phyloP scores from a whole-genome alignment of 2,329 filamentous ascomycete genomes.

The Hymenoscyphus linearis region DNA sequence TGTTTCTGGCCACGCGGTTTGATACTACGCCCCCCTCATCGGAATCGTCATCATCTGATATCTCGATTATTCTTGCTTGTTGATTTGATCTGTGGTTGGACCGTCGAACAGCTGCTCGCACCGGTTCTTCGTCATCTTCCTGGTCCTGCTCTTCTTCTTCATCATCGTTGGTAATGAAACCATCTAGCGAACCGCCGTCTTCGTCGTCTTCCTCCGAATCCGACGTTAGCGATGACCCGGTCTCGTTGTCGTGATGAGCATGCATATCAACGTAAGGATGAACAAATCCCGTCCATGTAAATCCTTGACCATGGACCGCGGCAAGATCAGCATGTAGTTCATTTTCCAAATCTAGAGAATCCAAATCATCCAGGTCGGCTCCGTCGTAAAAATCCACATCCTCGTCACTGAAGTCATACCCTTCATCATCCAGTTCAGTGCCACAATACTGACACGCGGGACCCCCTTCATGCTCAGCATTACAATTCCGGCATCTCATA shows the following conservation, averaged over 20 bases:
- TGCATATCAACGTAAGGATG: slow-evolving; percentile 5
- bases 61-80: slow-evolving; percentile 11
- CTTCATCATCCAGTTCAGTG: slow-evolving; percentile 39
- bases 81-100: neutral
- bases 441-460: slow-evolving; percentile 48
- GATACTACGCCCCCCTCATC: slow-evolving; percentile 30
- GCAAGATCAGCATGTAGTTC: slow-evolving; percentile 11
- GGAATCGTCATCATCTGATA: slow-evolving; percentile 29
- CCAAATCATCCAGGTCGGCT: slow-evolving; percentile 35
- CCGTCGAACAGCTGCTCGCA: slow-evolving; percentile 3
- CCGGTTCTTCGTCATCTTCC: slow-evolving; percentile 22
- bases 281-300: neutral
- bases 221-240: slow-evolving; percentile 4
- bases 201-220: slow-evolving; percentile 18
- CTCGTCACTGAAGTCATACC: slow-evolving; percentile 40
- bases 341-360: slow-evolving; percentile 12
- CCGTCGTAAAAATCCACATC: slow-evolving; percentile 33
- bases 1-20: slow-evolving; percentile 21
- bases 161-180: slow-evolving; percentile 23
- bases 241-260: slow-evolving; percentile 10
- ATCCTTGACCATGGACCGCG: neutral
- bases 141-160: slow-evolving; percentile 27
- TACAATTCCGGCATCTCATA: slow-evolving; percentile 56
- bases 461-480: slow-evolving; percentile 59
- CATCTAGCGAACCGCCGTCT: slow-evolving; percentile 27